phyloP scores from a whole-genome alignment of 148 eudicot species.

The Suaeda aralocaspica region DNA sequence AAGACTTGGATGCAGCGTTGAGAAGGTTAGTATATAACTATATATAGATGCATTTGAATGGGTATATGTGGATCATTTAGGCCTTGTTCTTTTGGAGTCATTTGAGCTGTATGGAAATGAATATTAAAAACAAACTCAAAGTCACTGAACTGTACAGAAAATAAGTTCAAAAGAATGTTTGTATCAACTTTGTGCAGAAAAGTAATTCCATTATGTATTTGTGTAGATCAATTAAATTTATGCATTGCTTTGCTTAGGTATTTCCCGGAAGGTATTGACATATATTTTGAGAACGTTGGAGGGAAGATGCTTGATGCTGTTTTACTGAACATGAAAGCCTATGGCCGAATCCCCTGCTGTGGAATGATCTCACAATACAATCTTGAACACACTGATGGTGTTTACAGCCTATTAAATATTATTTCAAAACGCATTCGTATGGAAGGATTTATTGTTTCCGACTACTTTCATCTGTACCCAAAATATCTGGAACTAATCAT shows the following conservation, averaged over 20 bases:
- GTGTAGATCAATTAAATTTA: background rate
- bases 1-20: conserved; percentile 49
- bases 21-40: conserved; percentile 30
- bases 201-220: background rate
- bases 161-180: too few species aligned
- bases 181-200: too few species aligned
- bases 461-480: conserved; percentile 28
- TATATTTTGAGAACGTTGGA: conserved; percentile 40
- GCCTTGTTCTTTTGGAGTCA: too few species aligned
- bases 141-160: too few species aligned
- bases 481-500: conserved; percentile 27
- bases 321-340: conserved; percentile 29
- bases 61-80: too few species aligned
- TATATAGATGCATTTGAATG: too few species aligned
- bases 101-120: too few species aligned
- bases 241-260: conserved; percentile 16
- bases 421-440: conserved; percentile 20
- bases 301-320: conserved; percentile 35
- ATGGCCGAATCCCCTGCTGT: conserved; percentile 28
- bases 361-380: conserved; percentile 39
- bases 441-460: conserved; percentile 30
- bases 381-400: conserved; percentile 23
- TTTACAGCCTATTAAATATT: conserved; percentile 19
- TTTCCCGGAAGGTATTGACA: conserved; percentile 38
- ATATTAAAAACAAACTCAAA: too few species aligned